phyloP scores from a whole-genome alignment of 2,329 filamentous ascomycete species.

The Exophiala mesophila region DNA sequence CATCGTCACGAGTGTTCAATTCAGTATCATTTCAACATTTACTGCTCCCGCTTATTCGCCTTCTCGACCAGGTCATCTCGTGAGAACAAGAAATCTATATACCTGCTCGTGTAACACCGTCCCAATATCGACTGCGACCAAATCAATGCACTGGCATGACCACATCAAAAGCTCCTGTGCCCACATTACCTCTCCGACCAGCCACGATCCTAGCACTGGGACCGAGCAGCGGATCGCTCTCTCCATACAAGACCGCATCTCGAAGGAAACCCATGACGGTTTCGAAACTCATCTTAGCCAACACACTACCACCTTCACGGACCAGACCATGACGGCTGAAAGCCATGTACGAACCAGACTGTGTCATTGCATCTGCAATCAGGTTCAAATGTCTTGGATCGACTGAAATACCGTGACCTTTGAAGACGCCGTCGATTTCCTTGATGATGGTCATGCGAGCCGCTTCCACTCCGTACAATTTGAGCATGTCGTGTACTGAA shows the following conservation, averaged over 20 bases:
- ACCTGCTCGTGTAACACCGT: no score
- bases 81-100: not conserved
- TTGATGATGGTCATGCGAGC: slow-evolving; percentile 79
- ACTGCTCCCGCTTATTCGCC: no score
- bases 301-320: slow-evolving; percentile 76
- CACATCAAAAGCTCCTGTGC: slow-evolving; percentile 90
- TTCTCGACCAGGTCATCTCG: not conserved
- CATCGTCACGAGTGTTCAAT: no score
- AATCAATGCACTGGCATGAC: slow-evolving; percentile 41
- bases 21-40: no score
- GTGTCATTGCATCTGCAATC: slow-evolving; percentile 98
- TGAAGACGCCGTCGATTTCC: slow-evolving; percentile 82
- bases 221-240: slow-evolving; percentile 80
- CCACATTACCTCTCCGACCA: slow-evolving; percentile 73
- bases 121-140: not conserved
- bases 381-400: slow-evolving; percentile 90
- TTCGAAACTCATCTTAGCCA: slow-evolving; percentile 99
- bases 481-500: slow-evolving; percentile 80
- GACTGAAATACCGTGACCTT: slow-evolving; percentile 84
- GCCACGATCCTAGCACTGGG: slow-evolving; percentile 86
- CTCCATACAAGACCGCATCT: slow-evolving; percentile 83
- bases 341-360: slow-evolving; percentile 78
- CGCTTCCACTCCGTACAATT: slow-evolving; percentile 88
- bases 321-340: slow-evolving; percentile 86
- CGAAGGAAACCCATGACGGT: slow-evolving; percentile 91